phyloP scores from a whole-genome alignment of 1,139 yeast genomes.

The Neolecta irregularis region DNA sequence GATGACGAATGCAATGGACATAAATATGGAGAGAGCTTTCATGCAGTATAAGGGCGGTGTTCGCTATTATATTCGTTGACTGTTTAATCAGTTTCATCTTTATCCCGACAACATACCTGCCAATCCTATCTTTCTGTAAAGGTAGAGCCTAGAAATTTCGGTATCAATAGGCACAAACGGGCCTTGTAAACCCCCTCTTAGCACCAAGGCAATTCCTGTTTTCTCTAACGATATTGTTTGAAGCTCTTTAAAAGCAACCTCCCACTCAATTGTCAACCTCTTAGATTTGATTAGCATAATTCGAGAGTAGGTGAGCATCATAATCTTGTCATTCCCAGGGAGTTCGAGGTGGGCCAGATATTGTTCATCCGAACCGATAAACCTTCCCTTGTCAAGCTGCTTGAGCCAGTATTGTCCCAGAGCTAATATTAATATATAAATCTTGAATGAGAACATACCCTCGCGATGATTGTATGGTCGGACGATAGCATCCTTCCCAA shows the following conservation, averaged over 20 bases:
- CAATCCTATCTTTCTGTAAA: constrained; percentile 58
- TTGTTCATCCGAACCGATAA: constrained; percentile 47
- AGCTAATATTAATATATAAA: constrained; percentile 5
- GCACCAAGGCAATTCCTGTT: constrained; percentile 58
- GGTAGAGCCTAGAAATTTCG: constrained; percentile 41
- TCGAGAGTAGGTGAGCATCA: constrained; percentile 57
- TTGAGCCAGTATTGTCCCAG: constrained; percentile 88
- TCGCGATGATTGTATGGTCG: constrained; percentile 67
- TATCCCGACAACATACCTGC: no score
- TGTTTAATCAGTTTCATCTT: no score
- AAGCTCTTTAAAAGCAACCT: constrained; percentile 43
- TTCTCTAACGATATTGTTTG: constrained; percentile 59
- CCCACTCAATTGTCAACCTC: constrained; percentile 48
- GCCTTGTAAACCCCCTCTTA: constrained; percentile 46
- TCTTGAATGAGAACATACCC: constrained; percentile 30
- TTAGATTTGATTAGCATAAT: constrained; percentile 59
- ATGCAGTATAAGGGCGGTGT: neutral
- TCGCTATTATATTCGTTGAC: constrained; percentile 7
- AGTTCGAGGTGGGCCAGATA: constrained; percentile 76
- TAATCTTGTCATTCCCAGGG: constrained; percentile 58
- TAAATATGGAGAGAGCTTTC: no score
- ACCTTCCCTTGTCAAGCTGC: constrained; percentile 65
- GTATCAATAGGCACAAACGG: constrained; percentile 74
- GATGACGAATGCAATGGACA: no score
- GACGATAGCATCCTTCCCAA: constrained; percentile 54